A percentile compares a stretch with the other conserved stretches of the same genome.
Evolutionary conservation across 1,284 basidiomycete species (phyloP).

Genomic region (Puccinia horiana): DNA sequence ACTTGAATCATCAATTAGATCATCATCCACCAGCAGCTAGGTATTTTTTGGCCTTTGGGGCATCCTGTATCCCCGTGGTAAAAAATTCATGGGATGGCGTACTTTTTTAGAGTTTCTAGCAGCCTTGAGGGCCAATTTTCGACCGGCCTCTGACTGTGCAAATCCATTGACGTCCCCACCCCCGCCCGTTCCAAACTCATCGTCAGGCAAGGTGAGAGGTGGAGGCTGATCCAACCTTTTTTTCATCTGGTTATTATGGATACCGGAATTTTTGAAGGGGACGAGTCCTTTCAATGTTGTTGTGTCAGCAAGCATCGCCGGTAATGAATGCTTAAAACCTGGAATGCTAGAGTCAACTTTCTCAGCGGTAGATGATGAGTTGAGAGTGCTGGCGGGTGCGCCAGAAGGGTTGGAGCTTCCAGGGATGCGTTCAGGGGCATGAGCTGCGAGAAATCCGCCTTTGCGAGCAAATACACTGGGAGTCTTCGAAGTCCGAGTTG

Average conservation of each 20-base stretch:
- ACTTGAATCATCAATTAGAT: constrained; percentile 46
- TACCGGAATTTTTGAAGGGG: constrained; percentile 14
- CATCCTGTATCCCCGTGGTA: neutral
- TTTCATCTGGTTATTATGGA: constrained; percentile 25
- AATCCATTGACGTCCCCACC: constrained; percentile 49
- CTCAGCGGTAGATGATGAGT: constrained; percentile 9
- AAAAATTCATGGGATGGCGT: constrained; percentile 28
- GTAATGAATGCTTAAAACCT: constrained; percentile 47
- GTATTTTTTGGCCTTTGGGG: neutral
- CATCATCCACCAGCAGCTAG: constrained; percentile 8
- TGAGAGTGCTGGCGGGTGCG: neutral
- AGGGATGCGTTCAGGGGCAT: constrained; percentile 48
- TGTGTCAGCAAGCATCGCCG: constrained; percentile 47
- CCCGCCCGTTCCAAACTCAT: constrained; percentile 42
- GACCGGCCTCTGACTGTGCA: constrained; percentile 44
- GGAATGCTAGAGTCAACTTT: constrained; percentile 50
- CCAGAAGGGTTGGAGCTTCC: constrained; percentile 17
- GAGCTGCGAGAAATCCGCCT: constrained; percentile 49
- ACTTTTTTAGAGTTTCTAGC: constrained; percentile 50
- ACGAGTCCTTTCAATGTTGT: constrained; percentile 46
- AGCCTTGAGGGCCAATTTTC: constrained; percentile 45
- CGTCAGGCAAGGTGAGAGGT: constrained; percentile 46
- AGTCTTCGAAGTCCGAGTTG: constrained; percentile 29
- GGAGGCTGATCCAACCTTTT: constrained; percentile 49
- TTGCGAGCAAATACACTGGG: constrained; percentile 48